Base-by-base conservation (phyloP, 371 early-diverging fungal species). In the Smittium mucronatum region DNA sequence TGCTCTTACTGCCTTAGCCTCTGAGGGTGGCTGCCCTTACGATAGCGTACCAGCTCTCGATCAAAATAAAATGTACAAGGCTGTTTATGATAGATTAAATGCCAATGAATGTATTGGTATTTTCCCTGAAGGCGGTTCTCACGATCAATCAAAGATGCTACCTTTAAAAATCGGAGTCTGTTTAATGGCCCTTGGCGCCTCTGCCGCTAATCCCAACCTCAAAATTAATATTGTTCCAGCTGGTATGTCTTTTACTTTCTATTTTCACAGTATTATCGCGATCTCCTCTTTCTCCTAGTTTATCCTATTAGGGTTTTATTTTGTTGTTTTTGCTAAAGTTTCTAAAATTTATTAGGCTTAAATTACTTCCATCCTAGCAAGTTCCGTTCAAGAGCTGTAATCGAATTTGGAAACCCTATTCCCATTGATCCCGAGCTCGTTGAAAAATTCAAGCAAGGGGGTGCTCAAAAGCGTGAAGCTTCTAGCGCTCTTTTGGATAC, bases 91-190 rank as follows among this genome's bases (percentile, higher is more conserved):
- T 8, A 85, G 88, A 25, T 78, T 98, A 35, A 82, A 87, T 69
- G 77, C 81, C 25, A 87, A 90, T 34, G 87, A 87, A 59, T 91
- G 93, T 71, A 85, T 97, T 21, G 96, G 95, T 16, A 94, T 98
- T 64, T 98, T 98, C 76, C 98, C 98, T 1, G 98, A 97, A 76
- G 97, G 97, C 57, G 97, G 98, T 15, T 90, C 89, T 69, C 98
- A 98, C 77, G 98, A 98, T 76, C 89, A 95, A 64, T 83, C 93
- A 17, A 91, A 94, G 70, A 87, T 98, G 86, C 76, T 98, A 63
- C 98, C 98, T 21, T 79, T 98, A 64, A 97, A 97, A 85, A 90
- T 89, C 58, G 93, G 93, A 67, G 90, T 90, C 2, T 85, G 91
- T 2, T 80, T 91, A 66, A 97, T 96, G 96, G 95, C 97, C 1